These are phyloP conservation scores for Tirmania nivea DNA, from an alignment of 495 filamentous ascomycete species.

Conservation along the genomic window DNA sequence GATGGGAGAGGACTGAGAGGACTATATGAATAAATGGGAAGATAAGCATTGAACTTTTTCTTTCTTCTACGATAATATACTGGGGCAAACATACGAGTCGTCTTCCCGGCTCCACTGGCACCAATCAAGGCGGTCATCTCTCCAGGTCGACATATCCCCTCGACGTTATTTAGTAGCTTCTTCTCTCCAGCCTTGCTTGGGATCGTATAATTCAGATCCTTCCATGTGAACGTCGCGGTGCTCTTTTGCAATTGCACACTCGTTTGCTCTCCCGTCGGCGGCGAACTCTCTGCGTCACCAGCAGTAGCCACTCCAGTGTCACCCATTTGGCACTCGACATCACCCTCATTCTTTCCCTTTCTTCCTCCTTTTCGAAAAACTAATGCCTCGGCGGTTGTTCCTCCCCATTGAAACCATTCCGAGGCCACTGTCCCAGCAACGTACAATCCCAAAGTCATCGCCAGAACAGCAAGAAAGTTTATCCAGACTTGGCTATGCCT, in stretches of 20 bases:
- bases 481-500: constrained; percentile 25
- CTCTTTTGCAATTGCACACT: constrained; percentile 19
- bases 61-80: constrained; percentile 35
- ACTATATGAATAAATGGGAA: constrained; percentile 11
- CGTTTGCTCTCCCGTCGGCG: no score
- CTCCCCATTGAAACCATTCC: constrained; percentile 20
- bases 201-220: constrained; percentile 62
- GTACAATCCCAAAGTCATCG: constrained; percentile 7
- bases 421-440: constrained; percentile 33
- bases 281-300: no score
- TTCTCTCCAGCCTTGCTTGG: constrained; percentile 53
- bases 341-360: not conserved
- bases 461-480: constrained; percentile 28
- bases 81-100: constrained; percentile 30
- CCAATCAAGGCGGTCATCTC: constrained; percentile 66
- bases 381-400: not conserved
- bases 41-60: not conserved
- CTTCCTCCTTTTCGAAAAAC: not conserved
- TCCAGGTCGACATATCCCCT: constrained; percentile 78
- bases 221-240: constrained; percentile 49
- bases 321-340: not conserved
- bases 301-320: no score
- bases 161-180: constrained; percentile 54
- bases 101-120: constrained; percentile 47
- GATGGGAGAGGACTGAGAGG: constrained; percentile 51